These are phyloP conservation scores for Cutaneotrichosporon cyanovorans DNA, from an alignment of 1,284 basidiomycete species.

Conservation along the genomic window DNA sequence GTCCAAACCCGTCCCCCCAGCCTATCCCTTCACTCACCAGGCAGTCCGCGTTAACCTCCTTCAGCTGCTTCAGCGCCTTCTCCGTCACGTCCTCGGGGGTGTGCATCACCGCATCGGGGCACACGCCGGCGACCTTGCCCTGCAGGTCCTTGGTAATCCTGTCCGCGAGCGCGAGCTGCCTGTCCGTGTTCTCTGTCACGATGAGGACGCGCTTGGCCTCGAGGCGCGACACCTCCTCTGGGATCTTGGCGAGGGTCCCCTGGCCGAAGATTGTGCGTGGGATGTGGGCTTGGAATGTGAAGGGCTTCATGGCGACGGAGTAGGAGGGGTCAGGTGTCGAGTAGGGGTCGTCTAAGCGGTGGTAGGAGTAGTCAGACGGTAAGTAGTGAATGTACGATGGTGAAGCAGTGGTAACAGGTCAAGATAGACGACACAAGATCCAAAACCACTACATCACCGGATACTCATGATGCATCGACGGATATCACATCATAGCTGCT, in stretches of 20 bases:
- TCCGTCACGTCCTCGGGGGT: slow-evolving; percentile 48
- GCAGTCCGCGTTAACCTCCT: slow-evolving; percentile 45
- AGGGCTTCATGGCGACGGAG: slow-evolving; percentile 4
- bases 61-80: slow-evolving; percentile 32
- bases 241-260: slow-evolving; percentile 44
- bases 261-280: slow-evolving; percentile 47
- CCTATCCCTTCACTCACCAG: slow-evolving; percentile 30
- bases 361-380: background rate
- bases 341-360: background rate
- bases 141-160: slow-evolving; percentile 30
- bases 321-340: no score
- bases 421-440: background rate
- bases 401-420: no score
- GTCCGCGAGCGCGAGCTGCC: slow-evolving; percentile 27
- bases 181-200: slow-evolving; percentile 30
- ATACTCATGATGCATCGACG: no score
- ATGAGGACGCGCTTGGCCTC: slow-evolving; percentile 43
- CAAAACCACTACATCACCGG: no score
- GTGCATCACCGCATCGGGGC: slow-evolving; percentile 49
- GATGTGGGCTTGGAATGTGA: slow-evolving; percentile 35
- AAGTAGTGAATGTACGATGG: no score
- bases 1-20: background rate
- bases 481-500: no score
- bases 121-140: slow-evolving; percentile 27
- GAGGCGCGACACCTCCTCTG: slow-evolving; percentile 42